Evolutionary conservation across 192 early-diverging fungal species (phyloP), one percentile per base, ranked within the genome.

Genomic region (Endogone sp.): DNA sequence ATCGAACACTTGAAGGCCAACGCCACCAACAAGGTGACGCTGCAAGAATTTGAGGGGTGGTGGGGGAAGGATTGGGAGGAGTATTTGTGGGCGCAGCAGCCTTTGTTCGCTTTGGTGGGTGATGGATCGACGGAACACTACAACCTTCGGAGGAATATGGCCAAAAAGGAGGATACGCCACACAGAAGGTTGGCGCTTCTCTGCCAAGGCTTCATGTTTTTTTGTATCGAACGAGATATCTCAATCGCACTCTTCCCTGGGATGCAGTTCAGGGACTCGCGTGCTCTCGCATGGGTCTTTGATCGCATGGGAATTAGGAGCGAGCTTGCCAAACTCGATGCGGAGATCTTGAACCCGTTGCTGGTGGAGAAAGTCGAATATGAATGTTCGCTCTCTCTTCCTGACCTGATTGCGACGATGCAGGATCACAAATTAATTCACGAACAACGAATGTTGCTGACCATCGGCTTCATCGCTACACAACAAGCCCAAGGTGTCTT

Each of bases 61-160:
- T 62, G 60, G 72, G n/a, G 13, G 31, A 1, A 25, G 25, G 60
- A 72, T 21, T 69, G 66, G 65, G 29, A 24, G 3, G 31, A 73
- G 27, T 62, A 73, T 73, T 8, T 64, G 20, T 16, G n/a, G 20
- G 37, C 30, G 1, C 31, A 37, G 4, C 65, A 57, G 71, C 69
- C 72, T 2, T 29, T 64, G 16, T 70, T 72, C 26, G 57, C 68
- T 13, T 27, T 77, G 29, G 31, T 55, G 23, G 64, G 67, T 21
- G 77, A 77, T 67, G 67, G 62, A 23, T 69, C 75, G 55, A 60
- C 56, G 3, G 77, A 72, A 29, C 30, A 66, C 54, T 49, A 54
- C 21, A 27, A 37, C n/a, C 49, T 57, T 62, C 55, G 65, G 10
- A 54, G 58, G 32, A 25, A 58, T 2, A 0, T 10, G 56, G 3